Conservation (phyloP, 805 yeast genomes). For the Saccharomycopsis javanensis region DNA sequence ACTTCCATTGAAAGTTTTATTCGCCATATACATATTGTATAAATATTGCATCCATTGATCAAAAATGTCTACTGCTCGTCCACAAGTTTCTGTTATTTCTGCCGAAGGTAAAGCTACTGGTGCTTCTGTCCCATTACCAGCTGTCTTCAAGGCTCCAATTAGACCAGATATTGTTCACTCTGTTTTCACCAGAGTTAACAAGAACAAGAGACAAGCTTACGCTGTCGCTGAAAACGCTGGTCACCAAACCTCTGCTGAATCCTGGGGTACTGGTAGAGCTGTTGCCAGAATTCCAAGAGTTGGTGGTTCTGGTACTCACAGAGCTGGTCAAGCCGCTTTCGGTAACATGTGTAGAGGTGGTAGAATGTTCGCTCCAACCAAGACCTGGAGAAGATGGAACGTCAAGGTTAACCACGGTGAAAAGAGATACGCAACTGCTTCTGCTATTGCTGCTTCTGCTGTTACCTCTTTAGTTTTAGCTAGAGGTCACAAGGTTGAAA, state of each 20-base stretch:
- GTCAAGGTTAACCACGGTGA: conserved; percentile 99
- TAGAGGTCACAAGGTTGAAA: conserved; percentile 99
- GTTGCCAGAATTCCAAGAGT: conserved; percentile 99
- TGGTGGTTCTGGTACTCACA: conserved; percentile 99
- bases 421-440: conserved; percentile 99
- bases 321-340: conserved; percentile 99
- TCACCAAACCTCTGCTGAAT: conserved; percentile 99
- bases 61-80: conserved; percentile 62
- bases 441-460: conserved; percentile 98
- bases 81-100: conserved; percentile 94
- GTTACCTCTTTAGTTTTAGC: conserved; percentile 97
- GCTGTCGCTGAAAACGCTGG: conserved; percentile 99
- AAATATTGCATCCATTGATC: conserved; percentile 1
- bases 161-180: conserved; percentile 99
- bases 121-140: conserved; percentile 86
- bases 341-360: conserved; percentile 99
- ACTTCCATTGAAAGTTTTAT: background rate
- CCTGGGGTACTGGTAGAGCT: conserved; percentile 99
- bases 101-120: conserved; percentile 80
- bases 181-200: conserved; percentile 96
- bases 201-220: conserved; percentile 99
- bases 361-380: conserved; percentile 99
- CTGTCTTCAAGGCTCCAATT: conserved; percentile 99
- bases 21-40: conserved; percentile 6
- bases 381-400: conserved; percentile 99